Evolutionary conservation across 2,329 filamentous ascomycete genomes (phyloP).

Genomic region (Lojkania enalia): DNA sequence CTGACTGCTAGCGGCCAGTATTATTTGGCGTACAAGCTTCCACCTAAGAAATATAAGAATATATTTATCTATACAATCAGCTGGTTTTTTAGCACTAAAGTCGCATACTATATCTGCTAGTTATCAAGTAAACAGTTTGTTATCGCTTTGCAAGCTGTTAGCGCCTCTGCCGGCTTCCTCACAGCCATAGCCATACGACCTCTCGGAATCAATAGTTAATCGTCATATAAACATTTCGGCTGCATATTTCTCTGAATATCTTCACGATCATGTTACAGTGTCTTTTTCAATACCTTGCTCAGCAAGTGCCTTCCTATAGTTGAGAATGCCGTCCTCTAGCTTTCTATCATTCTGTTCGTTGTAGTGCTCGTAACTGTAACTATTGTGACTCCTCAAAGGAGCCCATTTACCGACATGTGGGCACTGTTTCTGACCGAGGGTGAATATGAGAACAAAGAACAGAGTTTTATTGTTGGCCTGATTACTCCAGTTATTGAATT

Average conservation of each 20-base stretch:
- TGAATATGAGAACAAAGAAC: conserved; percentile 43
- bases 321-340: conserved; percentile 48
- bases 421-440: conserved; percentile 49
- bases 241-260: no score
- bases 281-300: conserved; percentile 48
- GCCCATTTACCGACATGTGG: conserved; percentile 47
- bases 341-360: conserved; percentile 54
- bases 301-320: conserved; percentile 47
- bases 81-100: no score
- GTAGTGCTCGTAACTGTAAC: conserved; percentile 51
- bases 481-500: conserved; percentile 30
- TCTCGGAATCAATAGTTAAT: conserved; percentile 39
- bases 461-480: conserved; percentile 47
- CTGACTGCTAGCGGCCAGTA: conserved; percentile 24
- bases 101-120: no score
- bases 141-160: conserved; percentile 43
- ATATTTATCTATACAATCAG: no score
- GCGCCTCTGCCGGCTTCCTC: conserved; percentile 26
- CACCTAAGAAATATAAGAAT: conserved; percentile 13
- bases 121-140: conserved; percentile 30
- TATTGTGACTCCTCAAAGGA: conserved; percentile 44
- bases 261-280: no score
- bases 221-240: no score
- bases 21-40: conserved; percentile 17
- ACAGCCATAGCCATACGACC: conserved; percentile 26